Percentiles rank a stretch among this genome's conserved stretches.
Conservation (phyloP, 768 basidiomycete species). For the Suillus fuscotomentosus region DNA sequence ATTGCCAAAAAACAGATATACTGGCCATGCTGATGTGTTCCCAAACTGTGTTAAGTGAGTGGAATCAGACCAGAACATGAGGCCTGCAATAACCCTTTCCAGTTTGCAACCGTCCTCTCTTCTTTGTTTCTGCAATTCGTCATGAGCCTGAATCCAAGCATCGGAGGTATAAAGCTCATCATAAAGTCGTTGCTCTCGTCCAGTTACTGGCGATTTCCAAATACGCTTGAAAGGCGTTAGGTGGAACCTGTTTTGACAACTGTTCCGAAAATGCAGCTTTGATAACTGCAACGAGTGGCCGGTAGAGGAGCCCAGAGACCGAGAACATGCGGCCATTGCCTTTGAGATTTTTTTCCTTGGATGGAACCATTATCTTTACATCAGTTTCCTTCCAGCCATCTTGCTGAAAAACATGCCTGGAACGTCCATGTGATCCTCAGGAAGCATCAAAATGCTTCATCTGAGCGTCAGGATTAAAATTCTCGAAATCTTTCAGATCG, state of each 20-base stretch:
- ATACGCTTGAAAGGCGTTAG: slow-evolving; percentile 29
- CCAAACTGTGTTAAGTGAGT: slow-evolving; percentile 25
- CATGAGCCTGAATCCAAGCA: slow-evolving; percentile 28
- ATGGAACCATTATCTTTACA: background rate
- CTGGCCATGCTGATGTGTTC: slow-evolving; percentile 36
- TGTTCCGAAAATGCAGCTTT: slow-evolving; percentile 17
- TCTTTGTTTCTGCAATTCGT: slow-evolving; percentile 24
- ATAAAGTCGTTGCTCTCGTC: slow-evolving; percentile 13
- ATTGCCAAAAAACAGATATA: slow-evolving; percentile 18
- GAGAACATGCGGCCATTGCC: slow-evolving; percentile 7
- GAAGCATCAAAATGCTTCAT: background rate
- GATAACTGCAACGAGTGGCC: slow-evolving; percentile 22
- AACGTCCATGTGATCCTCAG: background rate
- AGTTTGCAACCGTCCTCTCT: slow-evolving; percentile 19
- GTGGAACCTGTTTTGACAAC: slow-evolving; percentile 22
- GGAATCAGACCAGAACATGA: slow-evolving; percentile 6
- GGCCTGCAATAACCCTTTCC: slow-evolving; percentile 6
- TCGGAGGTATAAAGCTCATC: slow-evolving; percentile 35
- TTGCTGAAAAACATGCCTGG: background rate
- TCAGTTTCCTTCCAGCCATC: background rate
- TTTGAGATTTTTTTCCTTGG: background rate
- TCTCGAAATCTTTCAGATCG: slow-evolving; percentile 15
- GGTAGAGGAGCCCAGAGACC: slow-evolving; percentile 26
- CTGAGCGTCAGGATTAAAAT: slow-evolving; percentile 10
- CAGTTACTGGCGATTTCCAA: slow-evolving; percentile 9